Conservation (phyloP, 2,329 filamentous ascomycete species). For the Colletotrichum agaves region DNA sequence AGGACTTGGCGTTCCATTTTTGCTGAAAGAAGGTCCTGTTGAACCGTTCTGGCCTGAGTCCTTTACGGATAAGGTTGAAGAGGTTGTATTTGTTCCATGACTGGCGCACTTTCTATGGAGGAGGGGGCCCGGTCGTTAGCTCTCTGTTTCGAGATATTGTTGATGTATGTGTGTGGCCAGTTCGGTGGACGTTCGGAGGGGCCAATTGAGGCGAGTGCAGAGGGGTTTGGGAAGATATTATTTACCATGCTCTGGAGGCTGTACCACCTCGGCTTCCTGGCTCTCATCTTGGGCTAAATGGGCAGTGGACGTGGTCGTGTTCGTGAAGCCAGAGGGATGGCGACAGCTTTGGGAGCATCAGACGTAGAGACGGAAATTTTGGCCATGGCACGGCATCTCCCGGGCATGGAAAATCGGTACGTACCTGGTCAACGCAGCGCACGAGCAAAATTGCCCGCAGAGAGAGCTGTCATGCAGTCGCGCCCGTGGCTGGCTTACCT, state of each 20-base stretch:
- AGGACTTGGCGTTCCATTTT: conserved; percentile 93
- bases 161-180: not conserved
- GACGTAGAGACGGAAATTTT: conserved; percentile 37
- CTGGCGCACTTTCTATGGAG: conserved; percentile 84
- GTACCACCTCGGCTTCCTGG: conserved; percentile 73
- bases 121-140: conserved; percentile 27
- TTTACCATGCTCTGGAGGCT: conserved; percentile 73
- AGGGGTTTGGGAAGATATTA: conserved; percentile 35
- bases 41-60: conserved; percentile 53
- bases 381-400: conserved; percentile 36
- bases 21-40: conserved; percentile 91
- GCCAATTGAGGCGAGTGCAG: conserved; percentile 9
- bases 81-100: conserved; percentile 98
- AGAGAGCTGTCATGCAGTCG: conserved; percentile 18
- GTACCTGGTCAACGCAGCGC: conserved; percentile 1
- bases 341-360: conserved; percentile 34
- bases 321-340: conserved; percentile 21
- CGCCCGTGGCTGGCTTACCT: conserved; percentile 1
- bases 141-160: not conserved
- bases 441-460: too few species aligned
- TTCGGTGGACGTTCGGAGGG: not conserved
- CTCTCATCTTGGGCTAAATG: conserved; percentile 55
- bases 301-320: conserved; percentile 31
- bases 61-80: conserved; percentile 79
- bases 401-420: conserved; percentile 11